These are phyloP conservation scores for Remersonia thermophila DNA, from an alignment of 2,329 filamentous ascomycete genomes.

Conservation along the genomic window DNA sequence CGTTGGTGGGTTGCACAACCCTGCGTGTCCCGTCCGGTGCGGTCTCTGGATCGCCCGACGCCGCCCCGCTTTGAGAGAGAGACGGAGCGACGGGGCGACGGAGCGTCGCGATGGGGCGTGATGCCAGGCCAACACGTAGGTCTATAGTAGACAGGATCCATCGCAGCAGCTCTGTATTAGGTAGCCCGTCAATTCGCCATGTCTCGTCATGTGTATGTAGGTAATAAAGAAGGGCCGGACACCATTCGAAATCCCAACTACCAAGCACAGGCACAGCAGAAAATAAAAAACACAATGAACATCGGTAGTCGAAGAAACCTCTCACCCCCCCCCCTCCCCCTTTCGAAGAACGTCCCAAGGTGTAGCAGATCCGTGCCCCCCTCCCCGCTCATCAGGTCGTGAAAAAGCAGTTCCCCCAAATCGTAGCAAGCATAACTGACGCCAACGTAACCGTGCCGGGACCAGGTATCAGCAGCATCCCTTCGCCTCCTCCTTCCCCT, in stretches of 20 bases:
- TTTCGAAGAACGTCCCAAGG: constrained; percentile 14
- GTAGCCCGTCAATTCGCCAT: too few relatives aligned
- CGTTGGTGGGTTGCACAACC: too few relatives aligned
- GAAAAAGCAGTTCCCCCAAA: constrained; percentile 11
- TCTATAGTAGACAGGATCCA: too few relatives aligned
- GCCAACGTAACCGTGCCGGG: constrained; percentile 20
- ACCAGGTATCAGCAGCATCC: constrained; percentile 17
- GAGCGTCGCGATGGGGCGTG: too few relatives aligned
- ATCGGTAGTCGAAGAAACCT: constrained; percentile 9
- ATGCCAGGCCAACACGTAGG: too few relatives aligned
- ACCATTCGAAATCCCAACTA: constrained; percentile 8
- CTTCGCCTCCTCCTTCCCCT: constrained; percentile 14
- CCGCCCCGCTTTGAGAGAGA: too few relatives aligned
- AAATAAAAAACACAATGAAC: constrained; percentile 15
- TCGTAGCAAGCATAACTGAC: constrained; percentile 23
- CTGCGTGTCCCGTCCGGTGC: too few relatives aligned
- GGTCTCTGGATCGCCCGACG: too few relatives aligned
- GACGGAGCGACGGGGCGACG: too few relatives aligned
- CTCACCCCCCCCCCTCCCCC: constrained; percentile 11
- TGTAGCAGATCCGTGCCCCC: constrained; percentile 17
- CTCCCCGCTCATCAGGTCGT: constrained; percentile 13
- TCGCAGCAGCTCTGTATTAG: neutral
- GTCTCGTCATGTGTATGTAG: too few relatives aligned
- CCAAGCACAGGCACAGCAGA: constrained; percentile 12
- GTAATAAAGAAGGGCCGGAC: neutral